Evolutionary conservation across 2,329 filamentous ascomycete species (phyloP), one percentile per base, ranked within the genome.

Genomic region (Cladosporium sp.): DNA sequence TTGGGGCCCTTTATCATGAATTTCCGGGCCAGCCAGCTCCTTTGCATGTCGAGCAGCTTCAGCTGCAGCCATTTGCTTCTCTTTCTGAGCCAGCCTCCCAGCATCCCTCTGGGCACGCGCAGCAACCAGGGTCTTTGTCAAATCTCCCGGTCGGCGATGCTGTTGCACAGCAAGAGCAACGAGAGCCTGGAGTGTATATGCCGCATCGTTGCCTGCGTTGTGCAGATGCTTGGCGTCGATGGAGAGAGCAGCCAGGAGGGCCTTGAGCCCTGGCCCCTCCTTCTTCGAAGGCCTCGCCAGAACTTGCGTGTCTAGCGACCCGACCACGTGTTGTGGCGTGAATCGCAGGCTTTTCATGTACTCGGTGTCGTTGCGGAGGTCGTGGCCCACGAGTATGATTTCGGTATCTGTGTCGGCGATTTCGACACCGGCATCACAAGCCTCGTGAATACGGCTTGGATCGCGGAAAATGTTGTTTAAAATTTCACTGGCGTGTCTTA

Each of bases 361-460:
- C 0, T 71, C 69, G 52, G 95, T 72, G 61, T 97, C 93, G 8
- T 76, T 67, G 1, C 68, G 60, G 7, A 85, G 67, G 51, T 86
- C 84, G 62, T 96, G 91, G 15, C 89, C 93, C 2, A 96, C 81
- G 13, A 97, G 73, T 18, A 95, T 73, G 38, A 95, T 70, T 32
- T 80, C 82, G 5, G 33, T 41, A 13, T 13, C 40, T n/a, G 27
- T 51, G 38, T 49, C 30, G 4, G 30, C 7, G n/a, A 50, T 38
- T 22, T 35, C 30, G 12, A 20, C 29, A 1, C 12, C 13, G 7
- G 43, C 7, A 27, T 39, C 18, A 18, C 16, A 43, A n/a, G 40
- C 48, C 30, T 42, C 9, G 22, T 38, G 30, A 3, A 50, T 64
- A 7, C 75, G 78, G 58, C 75, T 82, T 0, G 80, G 79, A 13